Conservation (phyloP, 2,329 filamentous ascomycete genomes). For the Cladosporium cucumerinum region DNA sequence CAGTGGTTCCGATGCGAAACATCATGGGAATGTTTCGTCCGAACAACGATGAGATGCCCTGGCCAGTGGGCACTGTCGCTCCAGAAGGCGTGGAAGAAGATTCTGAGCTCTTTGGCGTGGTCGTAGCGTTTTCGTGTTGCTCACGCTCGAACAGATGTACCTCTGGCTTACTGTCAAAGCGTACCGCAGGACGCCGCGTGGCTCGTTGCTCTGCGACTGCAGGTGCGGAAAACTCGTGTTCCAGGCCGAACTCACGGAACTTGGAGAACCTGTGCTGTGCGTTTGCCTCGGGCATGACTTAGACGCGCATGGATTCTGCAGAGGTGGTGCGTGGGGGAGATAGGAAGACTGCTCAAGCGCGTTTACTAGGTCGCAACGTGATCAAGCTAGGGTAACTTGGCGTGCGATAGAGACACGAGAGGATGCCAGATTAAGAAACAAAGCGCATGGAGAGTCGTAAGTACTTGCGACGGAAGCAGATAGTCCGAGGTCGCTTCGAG, state of each 20-base stretch:
- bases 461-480: neutral
- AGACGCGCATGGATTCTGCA: constrained; percentile 8
- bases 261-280: constrained; percentile 5
- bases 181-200: constrained; percentile 14
- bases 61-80: neutral
- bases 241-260: constrained; percentile 13
- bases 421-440: constrained; percentile 1
- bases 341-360: constrained; percentile 8
- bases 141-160: constrained; percentile 6
- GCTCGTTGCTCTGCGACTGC: constrained; percentile 5
- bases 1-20: constrained; percentile 8
- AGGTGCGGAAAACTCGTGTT: constrained; percentile 12
- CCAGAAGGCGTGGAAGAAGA: neutral
- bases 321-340: neutral
- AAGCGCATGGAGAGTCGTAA: neutral
- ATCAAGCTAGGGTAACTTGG: constrained; percentile 11
- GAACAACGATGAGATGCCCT: neutral
- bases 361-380: constrained; percentile 11
- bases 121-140: neutral
- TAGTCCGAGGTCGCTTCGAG: neutral
- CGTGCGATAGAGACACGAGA: neutral
- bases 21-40: constrained; percentile 2
- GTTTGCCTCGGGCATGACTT: constrained; percentile 14
- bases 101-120: neutral
- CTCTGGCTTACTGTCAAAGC: constrained; percentile 13